Evolutionary conservation across 805 yeast genomes (phyloP).

Genomic region (Zygoascus tannicola): DNA sequence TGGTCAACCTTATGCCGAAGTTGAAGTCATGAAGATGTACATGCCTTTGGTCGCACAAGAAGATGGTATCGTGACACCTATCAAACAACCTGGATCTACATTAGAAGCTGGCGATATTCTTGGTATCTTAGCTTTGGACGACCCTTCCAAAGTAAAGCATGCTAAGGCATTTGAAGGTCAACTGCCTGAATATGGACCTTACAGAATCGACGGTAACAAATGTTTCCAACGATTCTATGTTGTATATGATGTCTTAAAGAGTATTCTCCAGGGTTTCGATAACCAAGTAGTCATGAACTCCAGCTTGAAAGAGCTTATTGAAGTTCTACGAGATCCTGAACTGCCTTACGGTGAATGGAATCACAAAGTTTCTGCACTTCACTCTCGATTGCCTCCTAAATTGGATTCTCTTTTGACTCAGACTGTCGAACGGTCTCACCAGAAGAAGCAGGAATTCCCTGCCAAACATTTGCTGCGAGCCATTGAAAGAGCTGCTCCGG

Average conservation of each 20-base stretch:
- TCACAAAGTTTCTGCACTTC: conserved; percentile 77
- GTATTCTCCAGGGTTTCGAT: conserved; percentile 85
- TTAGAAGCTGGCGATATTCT: conserved; percentile 93
- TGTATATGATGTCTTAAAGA: conserved; percentile 50
- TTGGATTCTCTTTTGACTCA: conserved; percentile 60
- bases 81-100: conserved; percentile 98
- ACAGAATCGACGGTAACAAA: conserved; percentile 73
- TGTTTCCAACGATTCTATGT: conserved; percentile 65
- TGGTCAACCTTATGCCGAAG: conserved; percentile 96
- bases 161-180: conserved; percentile 94
- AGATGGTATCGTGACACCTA: conserved; percentile 82
- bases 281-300: conserved; percentile 90
- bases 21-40: conserved; percentile 99
- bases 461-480: conserved; percentile 72
- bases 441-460: conserved; percentile 72
- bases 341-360: conserved; percentile 93
- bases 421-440: conserved; percentile 54
- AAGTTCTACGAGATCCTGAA: conserved; percentile 64
- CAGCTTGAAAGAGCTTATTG: conserved; percentile 64
- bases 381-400: conserved; percentile 75
- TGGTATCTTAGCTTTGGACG: conserved; percentile 90
- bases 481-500: conserved; percentile 55
- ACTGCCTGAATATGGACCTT: conserved; percentile 79
- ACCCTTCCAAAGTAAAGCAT: conserved; percentile 94
- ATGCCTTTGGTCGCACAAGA: conserved; percentile 95